Percentiles rank a stretch among this genome's conserved stretches.
phyloP scores from a whole-genome alignment of 495 filamentous ascomycete genomes.

The Penicillium crystallinum region DNA sequence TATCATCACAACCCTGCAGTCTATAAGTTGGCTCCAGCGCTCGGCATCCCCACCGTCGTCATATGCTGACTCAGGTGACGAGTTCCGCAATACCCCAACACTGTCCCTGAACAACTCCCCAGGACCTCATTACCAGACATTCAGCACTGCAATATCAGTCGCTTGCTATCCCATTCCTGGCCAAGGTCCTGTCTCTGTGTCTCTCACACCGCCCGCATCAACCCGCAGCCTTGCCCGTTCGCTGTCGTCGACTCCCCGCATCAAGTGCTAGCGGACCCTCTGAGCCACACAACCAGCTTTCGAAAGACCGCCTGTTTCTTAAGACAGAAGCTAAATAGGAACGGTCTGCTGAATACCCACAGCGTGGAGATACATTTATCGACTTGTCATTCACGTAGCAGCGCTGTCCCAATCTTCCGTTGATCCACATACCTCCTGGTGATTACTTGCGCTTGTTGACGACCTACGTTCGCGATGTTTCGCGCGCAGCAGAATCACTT shows the following conservation, averaged over 20 bases:
- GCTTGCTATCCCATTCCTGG: neutral
- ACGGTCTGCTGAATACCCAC: neutral
- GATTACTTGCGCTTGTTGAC: slow-evolving; percentile 2
- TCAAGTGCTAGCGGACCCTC: slow-evolving; percentile 15
- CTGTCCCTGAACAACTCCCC: neutral
- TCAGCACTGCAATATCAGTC: neutral
- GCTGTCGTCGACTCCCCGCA: slow-evolving; percentile 29
- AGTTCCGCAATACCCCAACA: neutral
- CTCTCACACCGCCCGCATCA: slow-evolving; percentile 4
- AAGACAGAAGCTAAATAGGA: neutral
- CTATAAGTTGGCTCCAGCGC: neutral
- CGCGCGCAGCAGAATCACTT: slow-evolving; percentile 74
- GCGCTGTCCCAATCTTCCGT: slow-evolving; percentile 13
- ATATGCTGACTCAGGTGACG: slow-evolving; percentile 10
- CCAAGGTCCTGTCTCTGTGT: neutral
- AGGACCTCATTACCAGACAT: neutral
- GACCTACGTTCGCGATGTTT: slow-evolving; percentile 53
- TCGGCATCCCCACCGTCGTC: neutral
- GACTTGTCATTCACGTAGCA: slow-evolving; percentile 6
- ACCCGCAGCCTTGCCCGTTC: slow-evolving; percentile 1
- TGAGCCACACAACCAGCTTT: neutral
- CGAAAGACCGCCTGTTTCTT: neutral
- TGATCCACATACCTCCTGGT: neutral
- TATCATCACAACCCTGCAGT: neutral
- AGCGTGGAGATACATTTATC: neutral